A percentile compares a stretch with the other conserved stretches of the same genome.
Evolutionary conservation across 306 rosid species (phyloP).

Genomic region (Trifolium dubium): DNA sequence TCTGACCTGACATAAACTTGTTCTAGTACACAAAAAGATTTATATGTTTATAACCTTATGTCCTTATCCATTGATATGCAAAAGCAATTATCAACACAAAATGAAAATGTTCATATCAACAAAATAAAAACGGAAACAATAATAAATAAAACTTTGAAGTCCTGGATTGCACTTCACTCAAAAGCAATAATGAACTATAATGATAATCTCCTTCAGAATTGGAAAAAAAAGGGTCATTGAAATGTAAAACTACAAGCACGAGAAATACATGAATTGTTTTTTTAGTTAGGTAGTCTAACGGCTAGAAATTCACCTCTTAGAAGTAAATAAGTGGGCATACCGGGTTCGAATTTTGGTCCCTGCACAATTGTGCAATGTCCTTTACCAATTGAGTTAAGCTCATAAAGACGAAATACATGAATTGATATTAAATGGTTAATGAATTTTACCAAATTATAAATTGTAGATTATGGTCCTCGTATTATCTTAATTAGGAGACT

Average conservation of each 20-base stretch:
- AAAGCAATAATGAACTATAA: neutral
- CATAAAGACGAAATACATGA: no score
- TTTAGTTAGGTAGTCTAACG: no score
- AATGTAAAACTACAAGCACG: neutral
- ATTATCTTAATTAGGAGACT: no score
- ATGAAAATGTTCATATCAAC: neutral
- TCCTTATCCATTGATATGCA: neutral
- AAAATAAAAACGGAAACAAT: neutral
- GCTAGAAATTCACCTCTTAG: no score
- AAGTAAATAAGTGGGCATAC: no score
- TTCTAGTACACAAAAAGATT: no score
- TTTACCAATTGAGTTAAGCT: no score
- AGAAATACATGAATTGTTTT: neutral
- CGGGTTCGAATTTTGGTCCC: no score
- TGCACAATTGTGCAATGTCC: no score
- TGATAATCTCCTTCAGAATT: neutral
- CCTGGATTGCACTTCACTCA: neutral
- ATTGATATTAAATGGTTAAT: neutral
- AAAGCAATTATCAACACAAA: neutral
- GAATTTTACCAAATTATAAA: no score
- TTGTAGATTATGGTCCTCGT: no score
- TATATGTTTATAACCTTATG: neutral
- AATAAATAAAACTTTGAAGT: neutral
- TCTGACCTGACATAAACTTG: no score
- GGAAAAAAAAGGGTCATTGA: neutral